Percentiles rank a stretch among this genome's conserved stretches.
phyloP scores from a whole-genome alignment of 2,329 filamentous ascomycete genomes.

The Sphaerulina musiva region DNA sequence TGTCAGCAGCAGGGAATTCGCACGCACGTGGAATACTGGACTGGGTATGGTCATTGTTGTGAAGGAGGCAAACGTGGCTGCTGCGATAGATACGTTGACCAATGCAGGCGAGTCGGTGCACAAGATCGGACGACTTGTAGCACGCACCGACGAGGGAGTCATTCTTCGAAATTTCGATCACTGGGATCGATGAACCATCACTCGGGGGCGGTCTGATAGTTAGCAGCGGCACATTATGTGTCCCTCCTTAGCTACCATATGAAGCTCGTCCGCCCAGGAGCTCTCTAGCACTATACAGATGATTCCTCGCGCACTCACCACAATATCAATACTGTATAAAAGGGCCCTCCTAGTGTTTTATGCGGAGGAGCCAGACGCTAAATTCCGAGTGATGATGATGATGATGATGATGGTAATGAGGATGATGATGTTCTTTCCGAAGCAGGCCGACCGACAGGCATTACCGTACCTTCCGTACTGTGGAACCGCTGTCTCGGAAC shows the following conservation, averaged over 20 bases:
- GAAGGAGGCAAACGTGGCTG: slow-evolving; percentile 54
- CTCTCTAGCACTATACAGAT: not conserved
- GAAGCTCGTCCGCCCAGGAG: slow-evolving; percentile 2
- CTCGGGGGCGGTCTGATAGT: too few relatives aligned
- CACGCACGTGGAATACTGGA: slow-evolving; percentile 87
- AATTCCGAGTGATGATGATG: too few relatives aligned
- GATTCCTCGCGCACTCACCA: too few relatives aligned
- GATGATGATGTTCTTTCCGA: not conserved
- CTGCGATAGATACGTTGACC: slow-evolving; percentile 55
- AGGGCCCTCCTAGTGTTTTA: too few relatives aligned
- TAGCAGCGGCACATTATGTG: not conserved
- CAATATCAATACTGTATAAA: too few relatives aligned
- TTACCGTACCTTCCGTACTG: too few relatives aligned
- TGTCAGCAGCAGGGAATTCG: slow-evolving; percentile 73
- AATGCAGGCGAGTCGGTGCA: slow-evolving; percentile 69
- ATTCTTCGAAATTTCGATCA: slow-evolving; percentile 54
- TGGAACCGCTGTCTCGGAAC: too few relatives aligned
- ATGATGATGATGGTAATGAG: not conserved
- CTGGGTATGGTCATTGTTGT: slow-evolving; percentile 91
- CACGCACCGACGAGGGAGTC: slow-evolving; percentile 54
- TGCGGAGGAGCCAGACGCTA: too few relatives aligned
- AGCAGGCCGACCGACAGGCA: not conserved
- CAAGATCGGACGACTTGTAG: slow-evolving; percentile 64
- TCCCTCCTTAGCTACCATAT: not conserved
- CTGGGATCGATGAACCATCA: slow-evolving; percentile 17